Percentiles rank a stretch among this genome's conserved stretches.
These are phyloP conservation scores for Mycogone perniciosa DNA, from an alignment of 2,329 filamentous ascomycete species.

Conservation along the genomic window DNA sequence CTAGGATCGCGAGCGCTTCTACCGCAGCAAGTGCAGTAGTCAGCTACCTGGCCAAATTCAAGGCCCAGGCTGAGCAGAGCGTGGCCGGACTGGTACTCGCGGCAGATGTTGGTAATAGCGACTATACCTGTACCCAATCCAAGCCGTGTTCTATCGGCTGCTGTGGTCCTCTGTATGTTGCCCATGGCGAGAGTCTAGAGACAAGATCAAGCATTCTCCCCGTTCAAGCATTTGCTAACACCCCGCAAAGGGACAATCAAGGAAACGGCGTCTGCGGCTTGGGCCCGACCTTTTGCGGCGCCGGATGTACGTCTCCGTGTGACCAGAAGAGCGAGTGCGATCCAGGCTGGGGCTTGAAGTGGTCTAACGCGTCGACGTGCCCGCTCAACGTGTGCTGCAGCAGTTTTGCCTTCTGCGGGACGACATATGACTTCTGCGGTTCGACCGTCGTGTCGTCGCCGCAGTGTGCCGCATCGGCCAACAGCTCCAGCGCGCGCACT, in stretches of 20 bases:
- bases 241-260: background rate
- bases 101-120: background rate
- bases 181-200: background rate
- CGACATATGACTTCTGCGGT: constrained; percentile 21
- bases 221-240: background rate
- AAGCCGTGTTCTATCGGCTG: background rate
- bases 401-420: constrained; percentile 29
- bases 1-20: no score
- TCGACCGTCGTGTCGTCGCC: constrained; percentile 12
- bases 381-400: constrained; percentile 35
- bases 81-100: no score
- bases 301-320: constrained; percentile 18
- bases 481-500: constrained; percentile 7
- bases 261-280: constrained; percentile 8
- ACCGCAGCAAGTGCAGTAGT: no score
- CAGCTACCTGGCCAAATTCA: no score
- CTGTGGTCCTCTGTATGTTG: background rate
- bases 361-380: constrained; percentile 20
- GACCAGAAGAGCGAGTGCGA: constrained; percentile 24
- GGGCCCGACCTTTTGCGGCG: constrained; percentile 4
- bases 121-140: background rate
- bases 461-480: background rate
- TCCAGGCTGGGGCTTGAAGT: constrained; percentile 25
- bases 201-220: background rate
- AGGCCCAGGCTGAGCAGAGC: no score